Base-by-base conservation (phyloP, 352 stramenopile species). In the Phytopythium oedochilum region DNA sequence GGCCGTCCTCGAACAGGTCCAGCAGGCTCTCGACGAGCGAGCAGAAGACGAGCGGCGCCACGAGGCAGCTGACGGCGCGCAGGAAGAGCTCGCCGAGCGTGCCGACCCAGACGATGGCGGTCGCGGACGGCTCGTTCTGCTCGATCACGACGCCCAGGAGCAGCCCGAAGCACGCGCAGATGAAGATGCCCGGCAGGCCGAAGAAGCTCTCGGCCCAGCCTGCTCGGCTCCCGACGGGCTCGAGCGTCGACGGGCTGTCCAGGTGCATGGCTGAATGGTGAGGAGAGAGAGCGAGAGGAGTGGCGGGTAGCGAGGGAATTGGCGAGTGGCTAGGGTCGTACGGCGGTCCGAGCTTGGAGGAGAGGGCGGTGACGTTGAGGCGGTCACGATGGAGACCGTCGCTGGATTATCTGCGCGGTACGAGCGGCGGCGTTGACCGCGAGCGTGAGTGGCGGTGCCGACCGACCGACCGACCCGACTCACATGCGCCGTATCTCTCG, bases 71-170 rank as follows among this genome's bases (percentile, higher is more conserved):
- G 42, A 84, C 50, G 5, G 71, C 73, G 47, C 68, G 68, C 39
- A 84, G 68, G 58, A 84, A 84, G 43, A 84, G 72, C 2, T 54
- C 55, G 42, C 73, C 73, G 10, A 63, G 62, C 15, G 64, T 61
- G 40, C 55, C 64, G 45, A 82, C 62, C 73, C 73, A 82, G 2
- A 61, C 68, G 40, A 57, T 57, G 22, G 64, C 57, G n/a, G 47
- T 56, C 0, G 38, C 40, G 7, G 49, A 61, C 44, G 51, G 49
- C 1, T 64, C 26, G 14, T 12, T 47, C 9, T 56, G 64, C 32
- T 68, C 43, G 36, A 59, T 31, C 12, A 64, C 53, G 20, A 55
- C 56, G 48, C 70, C 70, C 48, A 75, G 44, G 26, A 63, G 8
- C 48, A 70, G 43, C 17, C 63, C 63, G 20, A 70, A 39, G 28